A percentile compares a stretch with the other conserved stretches of the same genome.
These are phyloP conservation scores for Celoporthe dispersa DNA, from an alignment of 2,329 filamentous ascomycete species.

Conservation along the genomic window DNA sequence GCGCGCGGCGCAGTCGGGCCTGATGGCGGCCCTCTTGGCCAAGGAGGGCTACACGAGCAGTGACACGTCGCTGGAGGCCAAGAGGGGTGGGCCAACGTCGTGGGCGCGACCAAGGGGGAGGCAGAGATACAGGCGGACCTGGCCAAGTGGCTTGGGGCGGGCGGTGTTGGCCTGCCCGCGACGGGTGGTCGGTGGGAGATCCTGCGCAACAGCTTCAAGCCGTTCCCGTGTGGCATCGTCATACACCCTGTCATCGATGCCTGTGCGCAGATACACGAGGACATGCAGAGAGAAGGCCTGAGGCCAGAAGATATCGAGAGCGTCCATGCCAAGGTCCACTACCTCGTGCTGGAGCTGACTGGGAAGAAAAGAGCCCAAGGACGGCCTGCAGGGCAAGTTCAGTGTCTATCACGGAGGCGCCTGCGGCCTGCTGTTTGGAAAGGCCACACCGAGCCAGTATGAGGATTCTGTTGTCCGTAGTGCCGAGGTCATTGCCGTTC, in stretches of 20 bases:
- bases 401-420: conserved; percentile 60
- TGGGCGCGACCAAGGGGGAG: conserved; percentile 46
- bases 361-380: conserved; percentile 53
- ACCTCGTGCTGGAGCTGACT: conserved; percentile 56
- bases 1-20: conserved; percentile 55
- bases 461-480: conserved; percentile 51
- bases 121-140: conserved; percentile 40
- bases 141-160: conserved; percentile 36
- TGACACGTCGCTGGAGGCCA: conserved; percentile 52
- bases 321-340: conserved; percentile 52
- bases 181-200: conserved; percentile 51
- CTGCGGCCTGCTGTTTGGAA: conserved; percentile 53
- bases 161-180: conserved; percentile 9
- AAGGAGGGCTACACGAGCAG: conserved; percentile 54
- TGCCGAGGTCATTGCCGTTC: conserved; percentile 43
- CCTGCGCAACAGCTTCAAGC: conserved; percentile 59
- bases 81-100: conserved; percentile 59
- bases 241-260: conserved; percentile 60
- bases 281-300: conserved; percentile 37
- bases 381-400: conserved; percentile 58
- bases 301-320: conserved; percentile 40
- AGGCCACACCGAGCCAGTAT: conserved; percentile 56
- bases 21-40: conserved; percentile 47
- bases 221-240: conserved; percentile 61
- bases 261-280: conserved; percentile 49